These are phyloP conservation scores for Neocucurbitaria cava DNA, from an alignment of 2,329 filamentous ascomycete genomes.

Conservation along the genomic window DNA sequence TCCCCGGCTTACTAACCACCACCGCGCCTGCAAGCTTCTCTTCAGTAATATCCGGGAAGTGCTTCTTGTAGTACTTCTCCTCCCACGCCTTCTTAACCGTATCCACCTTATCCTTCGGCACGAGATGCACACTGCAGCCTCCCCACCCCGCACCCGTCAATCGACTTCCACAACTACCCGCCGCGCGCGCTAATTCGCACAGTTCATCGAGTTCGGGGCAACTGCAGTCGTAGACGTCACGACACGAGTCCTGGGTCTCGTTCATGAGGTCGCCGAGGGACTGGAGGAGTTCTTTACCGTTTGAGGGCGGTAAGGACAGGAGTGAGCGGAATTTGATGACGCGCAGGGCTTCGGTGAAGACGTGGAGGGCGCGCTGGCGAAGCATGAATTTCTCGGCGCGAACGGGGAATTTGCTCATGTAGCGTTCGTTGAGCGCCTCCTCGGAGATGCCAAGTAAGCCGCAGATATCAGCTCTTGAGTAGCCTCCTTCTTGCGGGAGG, in stretches of 20 bases:
- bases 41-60: constrained; percentile 69
- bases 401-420: constrained; percentile 87
- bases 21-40: constrained; percentile 81
- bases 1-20: constrained; percentile 86
- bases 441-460: constrained; percentile 72
- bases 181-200: constrained; percentile 77
- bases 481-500: constrained; percentile 81
- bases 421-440: constrained; percentile 75
- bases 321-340: constrained; percentile 84
- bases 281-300: constrained; percentile 70
- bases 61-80: constrained; percentile 80
- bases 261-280: constrained; percentile 85
- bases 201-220: constrained; percentile 91
- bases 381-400: constrained; percentile 88
- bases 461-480: constrained; percentile 86
- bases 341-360: constrained; percentile 86
- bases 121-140: constrained; percentile 92
- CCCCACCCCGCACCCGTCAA: constrained; percentile 97
- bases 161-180: constrained; percentile 83
- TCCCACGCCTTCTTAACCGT: constrained; percentile 79
- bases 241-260: constrained; percentile 85
- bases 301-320: constrained; percentile 59
- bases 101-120: constrained; percentile 82
- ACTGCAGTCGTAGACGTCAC: constrained; percentile 88
- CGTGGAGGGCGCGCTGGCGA: constrained; percentile 85